These are phyloP conservation scores for Arabidopsis lyrata DNA, from an alignment of 441 rosid species.

Conservation along the genomic window DNA sequence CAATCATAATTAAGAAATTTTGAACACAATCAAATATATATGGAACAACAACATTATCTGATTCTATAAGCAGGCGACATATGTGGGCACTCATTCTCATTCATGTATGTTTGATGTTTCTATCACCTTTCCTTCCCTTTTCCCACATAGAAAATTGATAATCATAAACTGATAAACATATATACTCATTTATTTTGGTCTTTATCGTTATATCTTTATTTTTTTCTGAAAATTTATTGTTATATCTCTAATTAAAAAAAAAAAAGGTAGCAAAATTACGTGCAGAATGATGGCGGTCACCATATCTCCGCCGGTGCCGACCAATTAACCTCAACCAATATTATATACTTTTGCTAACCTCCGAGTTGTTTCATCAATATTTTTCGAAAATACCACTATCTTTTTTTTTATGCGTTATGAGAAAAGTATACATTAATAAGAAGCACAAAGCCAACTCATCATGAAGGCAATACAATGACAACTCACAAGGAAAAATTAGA, in stretches of 20 bases:
- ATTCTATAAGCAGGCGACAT: neutral
- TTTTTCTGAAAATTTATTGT: neutral
- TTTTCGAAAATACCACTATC: neutral
- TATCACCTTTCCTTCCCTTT: neutral
- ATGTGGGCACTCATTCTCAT: neutral
- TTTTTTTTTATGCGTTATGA: neutral
- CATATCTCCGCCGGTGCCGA: conserved; percentile 35
- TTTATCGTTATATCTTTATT: neutral
- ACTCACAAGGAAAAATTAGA: conserved; percentile 34
- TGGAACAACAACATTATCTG: neutral
- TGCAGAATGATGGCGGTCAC: conserved; percentile 17
- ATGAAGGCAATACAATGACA: conserved; percentile 40
- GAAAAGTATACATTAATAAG: conserved; percentile 1
- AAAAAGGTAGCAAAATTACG: neutral
- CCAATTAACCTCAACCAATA: conserved; percentile 19
- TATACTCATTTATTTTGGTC: neutral
- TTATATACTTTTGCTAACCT: conserved; percentile 18
- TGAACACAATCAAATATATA: neutral
- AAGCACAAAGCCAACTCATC: conserved; percentile 35
- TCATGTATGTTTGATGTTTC: neutral
- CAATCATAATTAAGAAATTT: neutral
- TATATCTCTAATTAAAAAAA: too few species aligned
- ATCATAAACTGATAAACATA: too few species aligned
- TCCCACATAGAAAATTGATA: too few species aligned
- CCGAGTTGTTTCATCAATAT: neutral